These are phyloP conservation scores for Luffa aegyptiaca DNA, from an alignment of 306 rosid genomes.

Conservation along the genomic window DNA sequence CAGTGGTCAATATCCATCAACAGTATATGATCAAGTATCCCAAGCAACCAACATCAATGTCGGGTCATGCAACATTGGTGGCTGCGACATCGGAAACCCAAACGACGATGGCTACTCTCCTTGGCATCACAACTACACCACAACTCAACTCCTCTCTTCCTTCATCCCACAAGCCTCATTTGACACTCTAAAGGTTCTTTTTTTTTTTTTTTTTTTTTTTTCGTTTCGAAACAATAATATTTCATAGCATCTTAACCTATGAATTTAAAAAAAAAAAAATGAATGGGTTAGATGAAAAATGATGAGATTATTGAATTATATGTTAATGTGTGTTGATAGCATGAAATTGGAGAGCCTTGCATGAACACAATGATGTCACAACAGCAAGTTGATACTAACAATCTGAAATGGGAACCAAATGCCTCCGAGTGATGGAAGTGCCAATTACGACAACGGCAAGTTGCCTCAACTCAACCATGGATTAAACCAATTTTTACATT, in stretches of 20 bases:
- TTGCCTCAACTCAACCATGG: neutral
- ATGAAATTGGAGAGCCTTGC: neutral
- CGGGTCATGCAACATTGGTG: constrained; percentile 10
- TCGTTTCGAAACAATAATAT: neutral
- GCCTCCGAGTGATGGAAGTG: constrained; percentile 2
- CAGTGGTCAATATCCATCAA: constrained; percentile 2
- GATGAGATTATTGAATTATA: neutral
- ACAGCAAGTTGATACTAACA: neutral
- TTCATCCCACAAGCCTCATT: constrained; percentile 21
- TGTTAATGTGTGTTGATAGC: neutral
- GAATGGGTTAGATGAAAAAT: neutral
- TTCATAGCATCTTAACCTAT: neutral
- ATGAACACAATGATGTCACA: neutral
- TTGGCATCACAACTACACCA: constrained; percentile 23
- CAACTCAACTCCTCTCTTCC: constrained; percentile 21
- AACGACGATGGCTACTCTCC: constrained; percentile 10
- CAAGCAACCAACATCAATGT: constrained; percentile 9
- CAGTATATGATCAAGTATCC: constrained; percentile 7
- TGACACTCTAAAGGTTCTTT: constrained; percentile 11
- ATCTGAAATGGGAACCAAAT: neutral
- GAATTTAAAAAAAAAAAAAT: too few species aligned
- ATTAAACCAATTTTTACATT: neutral
- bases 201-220: too few species aligned
- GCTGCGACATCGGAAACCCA: constrained; percentile 7
- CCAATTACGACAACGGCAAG: neutral